Base-by-base conservation (phyloP, 2,329 filamentous ascomycete species). In the Aureobasidium sp. region DNA sequence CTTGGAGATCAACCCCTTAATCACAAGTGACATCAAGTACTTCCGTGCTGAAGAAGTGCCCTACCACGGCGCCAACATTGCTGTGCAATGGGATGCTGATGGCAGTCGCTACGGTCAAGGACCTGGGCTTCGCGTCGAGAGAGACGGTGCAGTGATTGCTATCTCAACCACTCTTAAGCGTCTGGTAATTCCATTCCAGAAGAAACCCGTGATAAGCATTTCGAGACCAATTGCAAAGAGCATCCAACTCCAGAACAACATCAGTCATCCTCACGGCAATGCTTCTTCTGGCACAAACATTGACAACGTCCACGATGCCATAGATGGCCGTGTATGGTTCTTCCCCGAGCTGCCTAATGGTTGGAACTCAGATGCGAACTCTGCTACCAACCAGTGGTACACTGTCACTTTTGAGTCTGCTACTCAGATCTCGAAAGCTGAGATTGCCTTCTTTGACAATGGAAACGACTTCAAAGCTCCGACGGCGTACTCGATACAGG, bases 31-130 rank as follows among this genome's bases (percentile, higher is more conserved):
- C 26, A 70, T 78, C 2, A 64, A 68, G 0, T 78, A 74, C 66
- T 79, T 78, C 70, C 74, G 76, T 7, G 71, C 73, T 1, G 75
- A 78, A 61, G 68, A 72, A 23, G 70, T 78, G 15, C 63, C 72
- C 3, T 79, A 79, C 65, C 76, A 79, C 64, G 77, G 77, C 3
- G 73, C 74, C 59, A 70, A 73, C 13, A 66, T 79, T 26, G 71
- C 73, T 17, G 71, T 79, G 0, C 74, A 78, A 64, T 79, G 76
- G 76, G 76, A 78, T 29, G 68, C 67, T 1, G 66, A 66, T 55
- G 74, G 74, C 2, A 70, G 68, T 0, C 70, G 66, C 36, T 76
- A 74, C 50, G 68, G 70, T 32, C 63, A 67, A 29, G 63, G 66
- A 0, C 61, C 63, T 3, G 74, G 74, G 8, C 69, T 77, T 4